Conservation (phyloP, 139 green algal species). For the Dunaliella primolecta region DNA sequence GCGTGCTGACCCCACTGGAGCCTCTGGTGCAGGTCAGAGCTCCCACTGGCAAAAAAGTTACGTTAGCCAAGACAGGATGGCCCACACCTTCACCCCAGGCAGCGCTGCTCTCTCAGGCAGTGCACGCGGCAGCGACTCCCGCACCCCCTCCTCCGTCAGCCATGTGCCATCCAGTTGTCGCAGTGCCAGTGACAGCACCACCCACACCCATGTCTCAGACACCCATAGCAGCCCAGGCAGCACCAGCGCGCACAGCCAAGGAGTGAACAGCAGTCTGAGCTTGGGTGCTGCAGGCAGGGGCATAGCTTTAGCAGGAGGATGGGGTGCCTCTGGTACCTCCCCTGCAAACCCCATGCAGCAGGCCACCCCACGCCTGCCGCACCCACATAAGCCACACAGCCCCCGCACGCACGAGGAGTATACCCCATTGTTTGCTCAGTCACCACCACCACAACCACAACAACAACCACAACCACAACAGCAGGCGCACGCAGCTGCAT, state of each 20-base stretch:
- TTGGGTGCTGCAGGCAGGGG: not conserved
- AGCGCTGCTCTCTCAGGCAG: too few species aligned
- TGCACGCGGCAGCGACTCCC: not conserved
- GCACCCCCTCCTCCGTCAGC: not conserved
- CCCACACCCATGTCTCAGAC: not conserved
- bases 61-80: too few species aligned
- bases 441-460: too few species aligned
- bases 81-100: too few species aligned
- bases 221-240: not conserved
- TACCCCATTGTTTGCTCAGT: too few species aligned
- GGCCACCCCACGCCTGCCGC: not conserved
- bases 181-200: not conserved
- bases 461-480: too few species aligned
- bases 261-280: not conserved
- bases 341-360: not conserved
- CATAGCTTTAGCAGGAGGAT: not conserved
- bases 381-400: not conserved
- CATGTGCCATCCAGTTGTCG: not conserved
- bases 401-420: not conserved
- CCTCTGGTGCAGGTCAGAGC: too few species aligned
- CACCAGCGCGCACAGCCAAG: not conserved
- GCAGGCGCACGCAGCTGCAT: too few species aligned
- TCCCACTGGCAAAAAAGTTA: too few species aligned
- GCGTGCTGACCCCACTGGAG: too few species aligned
- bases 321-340: too few species aligned